Evolutionary conservation across 352 stramenopile species (phyloP).

Genomic region (Globisporangium radiosum): DNA sequence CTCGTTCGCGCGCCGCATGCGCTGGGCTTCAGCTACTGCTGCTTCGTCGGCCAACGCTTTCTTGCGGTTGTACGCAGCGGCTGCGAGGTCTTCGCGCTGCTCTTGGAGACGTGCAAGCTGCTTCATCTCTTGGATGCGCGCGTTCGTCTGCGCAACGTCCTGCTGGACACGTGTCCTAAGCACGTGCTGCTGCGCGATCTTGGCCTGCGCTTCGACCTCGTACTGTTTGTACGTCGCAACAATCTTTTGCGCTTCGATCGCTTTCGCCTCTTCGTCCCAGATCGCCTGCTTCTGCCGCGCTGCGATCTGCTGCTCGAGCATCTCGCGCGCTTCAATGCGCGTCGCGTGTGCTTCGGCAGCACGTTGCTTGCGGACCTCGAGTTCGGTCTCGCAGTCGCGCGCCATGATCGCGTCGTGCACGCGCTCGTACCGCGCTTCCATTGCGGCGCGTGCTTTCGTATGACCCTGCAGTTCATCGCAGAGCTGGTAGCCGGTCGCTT

Average conservation of each 20-base stretch:
- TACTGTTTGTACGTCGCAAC: slow-evolving; percentile 79
- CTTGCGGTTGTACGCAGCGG: slow-evolving; percentile 58
- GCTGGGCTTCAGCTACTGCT: slow-evolving; percentile 50
- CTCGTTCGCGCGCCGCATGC: slow-evolving; percentile 66
- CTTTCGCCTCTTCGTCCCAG: slow-evolving; percentile 72
- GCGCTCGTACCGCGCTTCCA: slow-evolving; percentile 54
- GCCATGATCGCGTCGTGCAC: slow-evolving; percentile 74
- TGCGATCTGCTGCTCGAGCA: slow-evolving; percentile 68
- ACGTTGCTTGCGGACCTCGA: slow-evolving; percentile 39
- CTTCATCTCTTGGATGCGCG: slow-evolving; percentile 63
- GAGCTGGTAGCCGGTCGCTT: slow-evolving; percentile 54
- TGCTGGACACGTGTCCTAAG: slow-evolving; percentile 11
- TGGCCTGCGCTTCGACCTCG: slow-evolving; percentile 53
- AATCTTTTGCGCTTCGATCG: slow-evolving; percentile 72
- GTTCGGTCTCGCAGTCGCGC: slow-evolving; percentile 45
- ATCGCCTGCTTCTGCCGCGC: slow-evolving; percentile 63
- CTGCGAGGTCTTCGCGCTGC: slow-evolving; percentile 61
- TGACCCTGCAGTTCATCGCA: slow-evolving; percentile 49
- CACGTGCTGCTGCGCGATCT: slow-evolving; percentile 42
- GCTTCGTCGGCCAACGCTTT: slow-evolving; percentile 67
- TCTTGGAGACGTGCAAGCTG: slow-evolving; percentile 33
- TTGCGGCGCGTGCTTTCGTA: slow-evolving; percentile 31
- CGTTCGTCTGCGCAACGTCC: slow-evolving; percentile 59
- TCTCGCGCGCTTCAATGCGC: slow-evolving; percentile 49
- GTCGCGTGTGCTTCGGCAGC: slow-evolving; percentile 34